A percentile compares a stretch with the other conserved stretches of the same genome.
Conservation (phyloP, 371 early-diverging fungal genomes). For the Lichtheimia ramosa region DNA sequence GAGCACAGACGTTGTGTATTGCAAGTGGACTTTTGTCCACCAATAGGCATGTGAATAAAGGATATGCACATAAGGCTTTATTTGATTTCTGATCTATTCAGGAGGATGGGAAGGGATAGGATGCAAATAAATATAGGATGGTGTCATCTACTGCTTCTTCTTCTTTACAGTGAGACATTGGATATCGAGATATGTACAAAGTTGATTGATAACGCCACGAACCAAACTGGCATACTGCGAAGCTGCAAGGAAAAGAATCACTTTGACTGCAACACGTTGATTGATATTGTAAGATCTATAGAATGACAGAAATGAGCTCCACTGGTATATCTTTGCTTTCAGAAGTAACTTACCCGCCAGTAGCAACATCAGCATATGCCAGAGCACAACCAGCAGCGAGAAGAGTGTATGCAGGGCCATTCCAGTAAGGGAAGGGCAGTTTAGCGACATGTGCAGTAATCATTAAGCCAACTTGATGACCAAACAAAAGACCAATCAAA, state of each 20-base stretch:
- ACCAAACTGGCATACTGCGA: slow-evolving; percentile 71
- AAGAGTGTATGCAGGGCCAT: slow-evolving; percentile 54
- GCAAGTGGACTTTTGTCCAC: too few relatives aligned
- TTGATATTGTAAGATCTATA: slow-evolving; percentile 18
- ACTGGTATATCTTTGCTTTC: too few relatives aligned
- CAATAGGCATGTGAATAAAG: too few relatives aligned
- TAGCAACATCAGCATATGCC: slow-evolving; percentile 49
- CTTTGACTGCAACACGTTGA: slow-evolving; percentile 26
- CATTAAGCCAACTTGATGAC: slow-evolving; percentile 82
- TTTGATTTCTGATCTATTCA: neutral
- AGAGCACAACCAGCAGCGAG: slow-evolving; percentile 65
- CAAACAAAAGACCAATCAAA: slow-evolving; percentile 78
- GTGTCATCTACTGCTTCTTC: neutral
- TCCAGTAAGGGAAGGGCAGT: slow-evolving; percentile 73
- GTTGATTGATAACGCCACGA: slow-evolving; percentile 71
- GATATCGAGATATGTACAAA: slow-evolving; percentile 84
- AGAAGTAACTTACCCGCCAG: slow-evolving; percentile 58
- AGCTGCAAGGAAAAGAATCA: slow-evolving; percentile 24
- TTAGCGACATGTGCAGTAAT: slow-evolving; percentile 88
- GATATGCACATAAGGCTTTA: neutral
- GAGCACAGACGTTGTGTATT: too few relatives aligned
- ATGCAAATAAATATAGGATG: neutral
- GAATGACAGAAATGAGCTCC: neutral
- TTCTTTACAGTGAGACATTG: slow-evolving; percentile 59
- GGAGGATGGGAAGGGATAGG: neutral